phyloP scores from a whole-genome alignment of 2,329 filamentous ascomycete species.

The Clonostachys rosea region DNA sequence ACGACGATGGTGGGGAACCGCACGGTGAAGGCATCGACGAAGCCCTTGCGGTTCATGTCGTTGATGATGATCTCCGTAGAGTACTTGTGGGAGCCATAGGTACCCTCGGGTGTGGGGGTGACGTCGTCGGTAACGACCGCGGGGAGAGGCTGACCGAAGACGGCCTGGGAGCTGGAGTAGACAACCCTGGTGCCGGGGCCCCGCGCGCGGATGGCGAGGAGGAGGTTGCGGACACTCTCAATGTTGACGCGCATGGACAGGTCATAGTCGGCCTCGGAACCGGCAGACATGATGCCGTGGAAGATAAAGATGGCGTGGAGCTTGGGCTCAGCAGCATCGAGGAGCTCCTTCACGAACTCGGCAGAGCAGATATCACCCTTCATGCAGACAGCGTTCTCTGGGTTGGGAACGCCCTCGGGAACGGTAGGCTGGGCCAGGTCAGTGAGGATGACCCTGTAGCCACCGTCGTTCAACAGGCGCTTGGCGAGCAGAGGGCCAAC shows the following conservation, averaged over 20 bases:
- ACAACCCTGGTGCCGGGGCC: constrained; percentile 47
- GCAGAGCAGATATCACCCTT: constrained; percentile 2
- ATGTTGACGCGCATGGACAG: constrained; percentile 51
- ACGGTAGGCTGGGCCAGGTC: constrained; percentile 48
- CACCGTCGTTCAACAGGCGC: constrained; percentile 36
- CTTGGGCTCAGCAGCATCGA: constrained; percentile 10
- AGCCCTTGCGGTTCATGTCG: constrained; percentile 34
- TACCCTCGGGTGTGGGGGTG: constrained; percentile 47
- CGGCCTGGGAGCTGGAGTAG: constrained; percentile 53
- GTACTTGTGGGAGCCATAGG: constrained; percentile 56
- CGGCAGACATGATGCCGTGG: constrained; percentile 60
- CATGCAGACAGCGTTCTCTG: constrained; percentile 12
- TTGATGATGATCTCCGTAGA: constrained; percentile 37
- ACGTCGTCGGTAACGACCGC: constrained; percentile 35
- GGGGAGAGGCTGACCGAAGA: constrained; percentile 47
- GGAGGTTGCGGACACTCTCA: constrained; percentile 44
- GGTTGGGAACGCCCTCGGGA: constrained; percentile 22
- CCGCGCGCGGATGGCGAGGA: constrained; percentile 39
- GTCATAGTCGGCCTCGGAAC: constrained; percentile 53
- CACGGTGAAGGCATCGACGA: constrained; percentile 49
- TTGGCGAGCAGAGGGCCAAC: constrained; percentile 55
- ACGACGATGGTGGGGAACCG: constrained; percentile 56
- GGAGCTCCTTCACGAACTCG: constrained; percentile 1
- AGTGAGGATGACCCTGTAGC: constrained; percentile 42
- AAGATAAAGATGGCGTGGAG: constrained; percentile 49